Evolutionary conservation across 2,329 filamentous ascomycete species (phyloP).

Genomic region (Sclerotinia spermophila): DNA sequence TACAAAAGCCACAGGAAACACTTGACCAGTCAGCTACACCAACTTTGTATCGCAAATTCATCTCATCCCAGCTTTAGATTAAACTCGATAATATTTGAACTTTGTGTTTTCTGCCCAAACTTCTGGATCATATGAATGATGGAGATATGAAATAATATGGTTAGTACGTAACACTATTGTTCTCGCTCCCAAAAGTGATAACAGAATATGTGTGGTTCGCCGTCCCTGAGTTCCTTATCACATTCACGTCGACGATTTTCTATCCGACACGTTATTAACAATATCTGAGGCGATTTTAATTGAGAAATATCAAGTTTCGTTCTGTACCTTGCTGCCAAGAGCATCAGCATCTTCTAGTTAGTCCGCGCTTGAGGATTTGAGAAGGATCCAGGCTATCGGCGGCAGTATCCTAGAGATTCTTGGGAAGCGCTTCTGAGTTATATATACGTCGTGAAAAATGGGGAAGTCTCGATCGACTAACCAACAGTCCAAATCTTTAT

Average conservation of each 20-base stretch:
- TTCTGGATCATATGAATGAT: neutral
- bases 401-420: neutral
- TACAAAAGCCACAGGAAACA: neutral
- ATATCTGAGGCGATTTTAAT: neutral
- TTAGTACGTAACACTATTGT: neutral
- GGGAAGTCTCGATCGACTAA: neutral
- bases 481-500: neutral
- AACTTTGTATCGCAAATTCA: neutral
- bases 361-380: neutral
- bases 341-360: neutral
- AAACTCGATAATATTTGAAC: neutral
- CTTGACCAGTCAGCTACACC: neutral
- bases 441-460: neutral
- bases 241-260: neutral
- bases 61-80: neutral
- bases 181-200: too few relatives aligned
- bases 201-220: too few relatives aligned
- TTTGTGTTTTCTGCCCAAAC: neutral
- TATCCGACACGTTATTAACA: neutral
- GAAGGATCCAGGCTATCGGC: neutral
- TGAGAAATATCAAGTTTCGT: neutral
- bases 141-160: neutral
- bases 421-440: neutral
- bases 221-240: neutral
- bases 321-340: neutral